These are phyloP conservation scores for Colletotrichum falcatum DNA, from an alignment of 2,329 filamentous ascomycete genomes.

Conservation along the genomic window DNA sequence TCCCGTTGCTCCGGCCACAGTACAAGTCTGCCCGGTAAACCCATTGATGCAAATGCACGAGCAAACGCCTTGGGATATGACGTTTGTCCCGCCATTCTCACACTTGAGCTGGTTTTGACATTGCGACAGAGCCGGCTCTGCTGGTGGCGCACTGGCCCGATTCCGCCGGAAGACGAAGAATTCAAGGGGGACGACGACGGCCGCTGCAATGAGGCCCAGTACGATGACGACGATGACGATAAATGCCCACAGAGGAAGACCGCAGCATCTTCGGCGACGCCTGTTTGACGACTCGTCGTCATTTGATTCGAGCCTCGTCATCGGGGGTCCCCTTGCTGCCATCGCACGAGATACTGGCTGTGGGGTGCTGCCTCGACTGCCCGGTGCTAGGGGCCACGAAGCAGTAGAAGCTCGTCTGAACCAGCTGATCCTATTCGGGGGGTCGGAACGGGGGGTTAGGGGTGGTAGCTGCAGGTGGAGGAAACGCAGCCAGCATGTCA, in stretches of 20 bases:
- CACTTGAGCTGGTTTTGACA: slow-evolving; percentile 76
- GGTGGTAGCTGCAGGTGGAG: slow-evolving; percentile 64
- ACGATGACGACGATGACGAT: slow-evolving; percentile 73
- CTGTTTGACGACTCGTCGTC: slow-evolving; percentile 49
- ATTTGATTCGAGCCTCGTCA: slow-evolving; percentile 36
- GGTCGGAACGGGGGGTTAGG: slow-evolving; percentile 59
- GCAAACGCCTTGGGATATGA: slow-evolving; percentile 76
- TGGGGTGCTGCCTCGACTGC: slow-evolving; percentile 30
- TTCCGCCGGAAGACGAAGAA: slow-evolving; percentile 70
- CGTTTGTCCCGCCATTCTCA: slow-evolving; percentile 83
- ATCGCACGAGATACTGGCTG: slow-evolving; percentile 34
- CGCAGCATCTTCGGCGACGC: slow-evolving; percentile 77
- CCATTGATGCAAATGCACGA: slow-evolving; percentile 91
- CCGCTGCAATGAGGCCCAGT: slow-evolving; percentile 80
- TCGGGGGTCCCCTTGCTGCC: slow-evolving; percentile 31
- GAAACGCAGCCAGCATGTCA: slow-evolving; percentile 75
- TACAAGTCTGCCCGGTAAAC: slow-evolving; percentile 75
- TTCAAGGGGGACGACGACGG: slow-evolving; percentile 81
- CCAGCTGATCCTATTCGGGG: slow-evolving; percentile 61
- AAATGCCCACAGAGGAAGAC: slow-evolving; percentile 84
- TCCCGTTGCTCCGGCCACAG: slow-evolving; percentile 58
- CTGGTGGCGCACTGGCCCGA: slow-evolving; percentile 48
- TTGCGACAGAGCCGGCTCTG: slow-evolving; percentile 54
- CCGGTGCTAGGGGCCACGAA: slow-evolving; percentile 63
- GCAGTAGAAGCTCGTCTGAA: slow-evolving; percentile 48